Base-by-base conservation (phyloP, 1,284 basidiomycete species). In the Boletus sp. region DNA sequence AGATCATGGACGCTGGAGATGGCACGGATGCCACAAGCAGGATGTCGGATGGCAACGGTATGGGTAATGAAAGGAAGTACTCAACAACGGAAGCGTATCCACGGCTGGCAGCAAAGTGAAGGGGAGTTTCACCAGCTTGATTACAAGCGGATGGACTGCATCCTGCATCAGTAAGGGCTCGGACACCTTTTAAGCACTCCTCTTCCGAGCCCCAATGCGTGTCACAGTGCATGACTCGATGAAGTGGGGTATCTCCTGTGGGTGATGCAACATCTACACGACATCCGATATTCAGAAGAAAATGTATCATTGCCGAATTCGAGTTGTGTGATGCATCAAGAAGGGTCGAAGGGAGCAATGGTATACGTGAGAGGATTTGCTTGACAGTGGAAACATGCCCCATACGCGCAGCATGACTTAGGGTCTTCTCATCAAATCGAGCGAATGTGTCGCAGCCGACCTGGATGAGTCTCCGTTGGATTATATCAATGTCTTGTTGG, bases 381-480 rank as follows among this genome's bases (percentile, higher is more conserved):
- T 33, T 14, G 2, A 33, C 32, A 9, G 32, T 16, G 14, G 32
- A 33, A 3, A 57, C 3, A 7, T 46, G 42, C 0, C 57, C 55
- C 1, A 10, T 20, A 23, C 5, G 14, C 3, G 36, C 52, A 2
- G 55, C 44, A 0, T 10, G 2, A 2, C 42, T 38, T 0, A 58
- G 36, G 5, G 25, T 29, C 0, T 9, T 3, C 3, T 46, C 23
- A 1, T 27, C 12, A 0, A 37, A 48, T 1, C 12, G 12, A 2
- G 14, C 4, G 13, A 38, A 17, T 5, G 39, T 34, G 7, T 56
- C 27, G 0, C 5, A 46, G 5, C 40, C 45, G 1, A 57, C 7
- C n/a, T 57, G 55, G 10, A 26, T 2, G 2, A 57, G 45, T 34
- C 55, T 54, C 14, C n/a, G 22, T 22, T 26, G 4, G 2, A 57